Base-by-base conservation (phyloP, 2,329 filamentous ascomycete species). In the Akanthomyces dipterigenus region DNA sequence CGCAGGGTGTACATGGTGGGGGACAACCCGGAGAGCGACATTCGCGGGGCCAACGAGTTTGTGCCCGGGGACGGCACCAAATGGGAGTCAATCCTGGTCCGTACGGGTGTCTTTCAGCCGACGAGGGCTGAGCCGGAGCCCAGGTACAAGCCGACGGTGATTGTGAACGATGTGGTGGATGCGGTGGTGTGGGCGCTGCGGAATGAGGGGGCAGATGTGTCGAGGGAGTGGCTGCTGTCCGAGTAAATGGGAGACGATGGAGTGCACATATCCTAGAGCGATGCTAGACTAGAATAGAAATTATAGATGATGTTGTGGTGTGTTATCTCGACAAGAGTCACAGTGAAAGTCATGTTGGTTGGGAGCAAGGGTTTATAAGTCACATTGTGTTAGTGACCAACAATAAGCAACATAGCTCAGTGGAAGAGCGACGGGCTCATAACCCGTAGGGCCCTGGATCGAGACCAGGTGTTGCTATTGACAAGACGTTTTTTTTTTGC, bases 1-100 rank as follows among this genome's bases (percentile, higher is more conserved):
- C 80, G 81, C 68, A 83, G 82, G 48, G 92, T 98, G 12, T 98
- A 96, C 75, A 98, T 98, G 93, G 84, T 98, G 46, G 95, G 95
- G 6, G 90, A 93, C 70, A 93, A 93, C 69, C 89, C 90, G 5
- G 91, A 91, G 70, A 95, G 89, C 67, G 95, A 99, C 72, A 96
- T 99, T 66, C 80, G 85, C 5, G 95, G 95, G 6, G 93, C 91
- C 22, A 96, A 96, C 71, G 81, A 83, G 50, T 96, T 89, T 70
- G 70, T 77, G 49, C 90, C 88, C 64, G 77, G 81, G 4, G 75
- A 82, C 61, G 88, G 87, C 9, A 89, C 86, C n/a, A 78, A 86
- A 62, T 96, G 93, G 92, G 77, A 81, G 45, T 89, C 88, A 48
- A 82, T 96, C 20, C 76, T 96, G 62, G 89, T 96, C 31, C 81